These are phyloP conservation scores for Clavispora santaluciae DNA, from an alignment of 805 yeast genomes.

Conservation along the genomic window DNA sequence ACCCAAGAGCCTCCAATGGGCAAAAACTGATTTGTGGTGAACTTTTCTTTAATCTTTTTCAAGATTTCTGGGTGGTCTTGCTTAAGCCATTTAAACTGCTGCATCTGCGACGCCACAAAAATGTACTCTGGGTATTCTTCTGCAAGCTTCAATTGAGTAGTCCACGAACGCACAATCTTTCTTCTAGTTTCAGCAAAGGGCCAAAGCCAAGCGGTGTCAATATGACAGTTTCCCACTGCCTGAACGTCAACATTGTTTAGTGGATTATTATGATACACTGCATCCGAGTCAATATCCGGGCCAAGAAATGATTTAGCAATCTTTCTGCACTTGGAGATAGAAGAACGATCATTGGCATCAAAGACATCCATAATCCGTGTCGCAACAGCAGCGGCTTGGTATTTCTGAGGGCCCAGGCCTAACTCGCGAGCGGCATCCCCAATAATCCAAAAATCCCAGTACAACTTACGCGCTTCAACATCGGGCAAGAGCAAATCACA, in stretches of 20 bases:
- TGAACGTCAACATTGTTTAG: conserved; percentile 56
- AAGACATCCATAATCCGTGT: conserved; percentile 80
- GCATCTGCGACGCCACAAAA: conserved; percentile 94
- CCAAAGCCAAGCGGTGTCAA: conserved; percentile 99
- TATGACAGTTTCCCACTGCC: conserved; percentile 93
- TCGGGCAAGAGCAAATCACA: conserved; percentile 85
- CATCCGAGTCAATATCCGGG: conserved; percentile 52
- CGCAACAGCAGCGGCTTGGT: conserved; percentile 74
- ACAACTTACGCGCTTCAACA: conserved; percentile 69
- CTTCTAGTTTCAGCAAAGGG: conserved; percentile 97
- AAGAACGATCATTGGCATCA: conserved; percentile 59
- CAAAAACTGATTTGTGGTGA: conserved; percentile 67
- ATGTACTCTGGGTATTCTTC: conserved; percentile 89
- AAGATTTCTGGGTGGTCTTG: conserved; percentile 82
- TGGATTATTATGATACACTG: conserved; percentile 39
- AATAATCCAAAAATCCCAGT: conserved; percentile 79
- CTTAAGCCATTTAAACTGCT: conserved; percentile 89
- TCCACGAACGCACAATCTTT: conserved; percentile 92
- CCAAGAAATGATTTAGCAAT: conserved; percentile 67
- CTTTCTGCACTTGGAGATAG: conserved; percentile 60
- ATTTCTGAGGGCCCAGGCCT: conserved; percentile 62
- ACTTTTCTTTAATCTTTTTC: conserved; percentile 57
- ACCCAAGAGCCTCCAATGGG: conserved; percentile 99
- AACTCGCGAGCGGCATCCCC: conserved; percentile 90
- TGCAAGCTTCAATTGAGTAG: conserved; percentile 80